Base-by-base conservation (phyloP, 2,329 filamentous ascomycete genomes). In the Epichloe typhina region DNA sequence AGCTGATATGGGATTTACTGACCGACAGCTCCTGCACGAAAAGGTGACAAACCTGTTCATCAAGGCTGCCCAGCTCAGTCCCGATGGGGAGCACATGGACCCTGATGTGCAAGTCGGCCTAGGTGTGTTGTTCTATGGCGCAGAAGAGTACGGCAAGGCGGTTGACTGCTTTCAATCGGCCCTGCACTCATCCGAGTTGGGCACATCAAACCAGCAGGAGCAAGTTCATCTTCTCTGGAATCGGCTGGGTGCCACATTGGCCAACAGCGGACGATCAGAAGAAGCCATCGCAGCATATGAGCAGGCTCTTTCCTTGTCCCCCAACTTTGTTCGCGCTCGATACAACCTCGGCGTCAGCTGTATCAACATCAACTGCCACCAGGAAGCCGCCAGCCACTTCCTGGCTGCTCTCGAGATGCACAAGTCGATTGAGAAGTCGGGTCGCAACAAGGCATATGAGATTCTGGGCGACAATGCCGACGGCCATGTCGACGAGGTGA, bases 171-270 rank as follows among this genome's bases (percentile, higher is more conserved):
- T 98, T 78, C 86, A 85, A 51, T 84, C 91, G 1, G 91, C 94
- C 0, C 80, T 98, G 23, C 86, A 88, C 53, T 88, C 82, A 23
- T 88, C 87, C 1, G 89, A 95, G 67, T 78, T 83, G 37, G 93
- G 93, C 52, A 80, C 81, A 8, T 85, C 83, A 53, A 97, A 96
- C 70, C 83, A 88, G 55, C 81, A 83, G 60, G 83, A 85, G 61
- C 89, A 96, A 68, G 74, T 96, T 1, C 93, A 97, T 64, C 80
- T 98, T 19, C 82, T 98, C 33, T 98, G 93, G 93, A 98, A 98
- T 73, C 82, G 93, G 2, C 83, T 98, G 0, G 93, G 93, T 41
- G 93, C 93, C 1, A 98, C 93, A 0, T 82, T 98, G 5, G 93
- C 93, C 60, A 98, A 98, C 73, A 89, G 84, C 47, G 91, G 91